Evolutionary conservation across 1,284 basidiomycete species (phyloP), one percentile per base, ranked within the genome.

Genomic region (Austroboletus olivaceoglutinosus): DNA sequence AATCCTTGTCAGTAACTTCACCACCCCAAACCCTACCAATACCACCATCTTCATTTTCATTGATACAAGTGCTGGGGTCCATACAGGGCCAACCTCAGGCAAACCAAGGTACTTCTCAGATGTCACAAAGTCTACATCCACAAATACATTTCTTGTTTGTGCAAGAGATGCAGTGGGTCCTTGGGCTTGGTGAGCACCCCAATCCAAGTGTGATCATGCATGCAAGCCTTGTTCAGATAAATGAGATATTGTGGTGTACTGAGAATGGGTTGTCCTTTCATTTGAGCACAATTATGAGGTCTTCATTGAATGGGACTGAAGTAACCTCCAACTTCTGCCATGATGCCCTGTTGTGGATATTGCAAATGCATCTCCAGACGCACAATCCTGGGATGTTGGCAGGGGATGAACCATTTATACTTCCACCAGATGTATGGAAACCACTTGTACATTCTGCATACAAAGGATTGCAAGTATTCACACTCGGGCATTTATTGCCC

Each of bases 401-500:
- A 33, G 70, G 69, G 22, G 61, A 69, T 16, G 67, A 67, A 13
- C 62, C 72, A 47, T 76, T 77, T 55, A 59, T 76, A 30, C 66
- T 76, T 51, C 65, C 67, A 3, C 52, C 60, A 8, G 60, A 65
- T n/a, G 30, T 59, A 41, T 70, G 64, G 59, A 67, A 65, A n/a
- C 59, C 55, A 0, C 60, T 59, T 36, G 48, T 52, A 34, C 67
- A 63, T 36, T 52, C 57, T 22, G 43, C 59, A 40, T 83, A 87
- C 56, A 81, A 85, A 58, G 89, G 86, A 1, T 66, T 91, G 50
- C 83, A 89, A 67, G 88, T 92, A 41, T 89, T 89, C 63, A 92
- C 90, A 5, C 81, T 92, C 1, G 90, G 90, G 0, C 89, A 91
- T 61, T 71, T 91, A 31, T 75, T 91, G 59, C 89, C 89, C 6